phyloP scores from a whole-genome alignment of 345 rosid genomes.

The Murraya paniculata region DNA sequence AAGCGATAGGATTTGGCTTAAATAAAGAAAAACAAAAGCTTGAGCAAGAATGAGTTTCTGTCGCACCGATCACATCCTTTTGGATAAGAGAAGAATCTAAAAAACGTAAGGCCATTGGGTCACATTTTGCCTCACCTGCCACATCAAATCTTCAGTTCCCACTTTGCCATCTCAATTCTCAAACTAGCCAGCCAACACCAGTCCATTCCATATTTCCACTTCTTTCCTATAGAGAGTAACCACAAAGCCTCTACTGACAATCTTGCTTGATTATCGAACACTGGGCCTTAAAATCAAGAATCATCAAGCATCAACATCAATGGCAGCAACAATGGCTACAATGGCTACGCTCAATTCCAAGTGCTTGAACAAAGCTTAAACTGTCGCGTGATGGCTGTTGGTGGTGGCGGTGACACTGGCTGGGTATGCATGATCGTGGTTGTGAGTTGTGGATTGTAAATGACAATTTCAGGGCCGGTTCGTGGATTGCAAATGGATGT shows the following conservation, averaged over 20 bases:
- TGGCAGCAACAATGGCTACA: slow-evolving; percentile 67
- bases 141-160: slow-evolving; percentile 8
- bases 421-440: too few species aligned
- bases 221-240: not conserved
- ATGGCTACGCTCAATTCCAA: slow-evolving; percentile 59
- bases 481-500: too few species aligned
- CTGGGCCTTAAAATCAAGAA: not conserved
- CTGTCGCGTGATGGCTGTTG: too few species aligned
- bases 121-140: slow-evolving; percentile 14
- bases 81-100: slow-evolving; percentile 71
- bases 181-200: slow-evolving; percentile 1
- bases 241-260: not conserved
- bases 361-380: slow-evolving; percentile 49
- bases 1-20: too few species aligned
- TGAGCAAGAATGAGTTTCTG: too few species aligned
- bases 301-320: slow-evolving; percentile 16
- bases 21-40: too few species aligned
- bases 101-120: slow-evolving; percentile 40
- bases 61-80: slow-evolving; percentile 18
- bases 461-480: too few species aligned
- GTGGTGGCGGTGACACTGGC: too few species aligned
- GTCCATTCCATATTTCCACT: slow-evolving; percentile 9
- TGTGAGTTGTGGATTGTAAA: too few species aligned
- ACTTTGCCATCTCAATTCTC: slow-evolving; percentile 17
- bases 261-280: not conserved